A percentile compares a stretch with the other conserved stretches of the same genome.
These are phyloP conservation scores for Styphnolobium japonicum DNA, from an alignment of 306 rosid genomes.

Conservation along the genomic window DNA sequence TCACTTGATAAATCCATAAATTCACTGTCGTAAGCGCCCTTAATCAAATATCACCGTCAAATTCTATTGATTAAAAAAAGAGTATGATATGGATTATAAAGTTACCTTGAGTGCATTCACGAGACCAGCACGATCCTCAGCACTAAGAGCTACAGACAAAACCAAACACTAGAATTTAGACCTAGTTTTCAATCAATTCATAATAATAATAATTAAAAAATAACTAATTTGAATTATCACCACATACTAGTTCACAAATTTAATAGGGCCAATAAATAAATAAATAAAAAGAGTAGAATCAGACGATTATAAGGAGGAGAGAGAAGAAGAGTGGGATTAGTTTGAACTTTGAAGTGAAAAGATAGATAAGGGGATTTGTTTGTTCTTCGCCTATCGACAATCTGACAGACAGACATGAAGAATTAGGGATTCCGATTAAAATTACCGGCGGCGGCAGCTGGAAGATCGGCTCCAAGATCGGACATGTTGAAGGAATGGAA, in stretches of 20 bases:
- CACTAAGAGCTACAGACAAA: conserved; percentile 41
- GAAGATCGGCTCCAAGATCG: conserved; percentile 34
- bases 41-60: neutral
- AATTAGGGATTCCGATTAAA: neutral
- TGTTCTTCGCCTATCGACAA: neutral
- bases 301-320: neutral
- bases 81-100: neutral
- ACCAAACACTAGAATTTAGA: conserved; percentile 8
- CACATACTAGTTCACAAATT: neutral
- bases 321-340: neutral
- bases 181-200: neutral
- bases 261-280: neutral
- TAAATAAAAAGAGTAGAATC: neutral
- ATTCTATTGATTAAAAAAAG: neutral
- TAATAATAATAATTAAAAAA: too few species aligned
- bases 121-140: conserved; percentile 56
- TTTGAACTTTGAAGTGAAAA: neutral
- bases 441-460: conserved; percentile 53
- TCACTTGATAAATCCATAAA: neutral
- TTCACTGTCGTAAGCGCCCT: too few species aligned
- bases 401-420: neutral
- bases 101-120: conserved; percentile 49
- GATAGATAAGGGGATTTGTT: neutral
- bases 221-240: neutral
- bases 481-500: conserved; percentile 22